These are phyloP conservation scores for Geosmithia putterillii DNA, from an alignment of 2,329 filamentous ascomycete genomes.

Conservation along the genomic window DNA sequence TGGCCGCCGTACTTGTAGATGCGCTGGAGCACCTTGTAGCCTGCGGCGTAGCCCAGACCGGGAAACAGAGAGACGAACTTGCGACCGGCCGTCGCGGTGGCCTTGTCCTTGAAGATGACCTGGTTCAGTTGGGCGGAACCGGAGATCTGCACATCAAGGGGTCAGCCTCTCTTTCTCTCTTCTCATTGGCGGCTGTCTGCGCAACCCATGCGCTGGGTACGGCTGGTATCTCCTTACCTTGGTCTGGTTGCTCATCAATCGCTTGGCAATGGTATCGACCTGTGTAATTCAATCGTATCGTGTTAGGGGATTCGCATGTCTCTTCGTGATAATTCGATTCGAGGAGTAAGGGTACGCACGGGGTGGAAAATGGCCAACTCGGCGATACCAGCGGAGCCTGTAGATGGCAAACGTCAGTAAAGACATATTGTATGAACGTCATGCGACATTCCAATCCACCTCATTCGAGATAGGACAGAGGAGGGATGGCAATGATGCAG, in stretches of 20 bases:
- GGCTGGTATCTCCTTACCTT: slow-evolving; percentile 37
- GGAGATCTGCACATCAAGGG: slow-evolving; percentile 13
- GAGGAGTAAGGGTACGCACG: slow-evolving; percentile 30
- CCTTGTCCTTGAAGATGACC: slow-evolving; percentile 90
- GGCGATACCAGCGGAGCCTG: slow-evolving; percentile 85
- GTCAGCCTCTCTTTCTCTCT: neutral
- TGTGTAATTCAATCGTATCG: slow-evolving; percentile 19
- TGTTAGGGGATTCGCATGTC: neutral
- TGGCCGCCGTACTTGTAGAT: slow-evolving; percentile 99
- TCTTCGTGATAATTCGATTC: neutral
- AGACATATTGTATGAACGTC: neutral
- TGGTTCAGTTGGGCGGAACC: slow-evolving; percentile 56
- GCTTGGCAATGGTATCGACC: slow-evolving; percentile 98
- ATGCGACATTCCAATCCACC: too few relatives aligned
- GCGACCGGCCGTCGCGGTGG: slow-evolving; percentile 50
- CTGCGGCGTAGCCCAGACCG: slow-evolving; percentile 90
- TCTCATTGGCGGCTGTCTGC: neutral
- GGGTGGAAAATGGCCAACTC: slow-evolving; percentile 90
- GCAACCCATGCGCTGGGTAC: too few relatives aligned
- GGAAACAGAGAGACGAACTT: slow-evolving; percentile 97
- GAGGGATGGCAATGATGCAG: too few relatives aligned
- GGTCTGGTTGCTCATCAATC: slow-evolving; percentile 95
- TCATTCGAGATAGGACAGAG: neutral
- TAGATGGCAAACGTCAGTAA: slow-evolving; percentile 1
- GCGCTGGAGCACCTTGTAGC: slow-evolving; percentile 94